Conservation (phyloP, 208 protist genomes). For the Porcisia deanei region DNA sequence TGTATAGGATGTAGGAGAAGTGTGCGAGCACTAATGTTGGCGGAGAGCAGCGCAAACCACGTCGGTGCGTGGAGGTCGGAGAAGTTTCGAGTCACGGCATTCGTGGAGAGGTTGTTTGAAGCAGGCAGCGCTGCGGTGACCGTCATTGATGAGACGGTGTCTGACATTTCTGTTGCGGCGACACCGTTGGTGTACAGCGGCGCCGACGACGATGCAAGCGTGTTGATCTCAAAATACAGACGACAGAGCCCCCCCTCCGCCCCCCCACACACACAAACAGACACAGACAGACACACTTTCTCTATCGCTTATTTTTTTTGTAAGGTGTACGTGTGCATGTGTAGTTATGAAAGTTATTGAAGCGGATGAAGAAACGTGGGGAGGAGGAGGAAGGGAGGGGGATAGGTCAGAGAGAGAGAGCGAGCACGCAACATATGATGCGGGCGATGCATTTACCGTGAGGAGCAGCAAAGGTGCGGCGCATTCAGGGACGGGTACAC, state of each 20-base stretch:
- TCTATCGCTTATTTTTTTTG: too few species aligned
- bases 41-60: constrained; percentile 67
- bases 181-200: background rate
- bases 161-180: background rate
- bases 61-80: constrained; percentile 83
- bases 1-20: constrained; percentile 84
- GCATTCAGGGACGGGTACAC: background rate
- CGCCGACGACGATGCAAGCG: constrained; percentile 5
- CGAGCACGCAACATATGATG: background rate
- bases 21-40: constrained; percentile 66
- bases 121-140: background rate
- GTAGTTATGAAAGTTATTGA: background rate
- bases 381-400: background rate
- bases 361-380: background rate
- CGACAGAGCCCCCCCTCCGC: background rate
- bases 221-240: background rate
- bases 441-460: background rate
- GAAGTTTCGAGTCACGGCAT: constrained; percentile 75
- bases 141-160: background rate
- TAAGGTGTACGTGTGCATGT: background rate
- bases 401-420: background rate
- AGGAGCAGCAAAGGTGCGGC: background rate
- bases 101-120: constrained; percentile 38
- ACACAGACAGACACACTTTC: background rate
- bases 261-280: background rate